phyloP scores from a whole-genome alignment of 2,329 filamentous ascomycete genomes.

The Colletotrichum agaves region DNA sequence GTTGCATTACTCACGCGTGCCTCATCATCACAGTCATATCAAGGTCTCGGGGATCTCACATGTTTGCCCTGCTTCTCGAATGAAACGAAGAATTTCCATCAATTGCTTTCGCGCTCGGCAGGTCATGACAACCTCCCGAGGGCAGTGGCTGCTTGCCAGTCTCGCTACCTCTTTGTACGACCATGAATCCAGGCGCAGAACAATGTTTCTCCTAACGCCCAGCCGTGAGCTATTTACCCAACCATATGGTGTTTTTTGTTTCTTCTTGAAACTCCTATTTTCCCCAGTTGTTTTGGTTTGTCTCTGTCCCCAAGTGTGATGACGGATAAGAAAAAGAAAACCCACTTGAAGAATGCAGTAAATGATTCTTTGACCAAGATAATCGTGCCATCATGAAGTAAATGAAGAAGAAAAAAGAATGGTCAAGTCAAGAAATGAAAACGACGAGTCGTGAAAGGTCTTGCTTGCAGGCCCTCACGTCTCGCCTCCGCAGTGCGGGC shows the following conservation, averaged over 20 bases:
- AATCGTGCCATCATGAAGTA: constrained; percentile 29
- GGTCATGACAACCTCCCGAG: not conserved
- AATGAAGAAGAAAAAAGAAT: not conserved
- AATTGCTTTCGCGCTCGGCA: constrained; percentile 21
- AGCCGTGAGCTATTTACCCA: constrained; percentile 18
- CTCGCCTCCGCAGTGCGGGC: constrained; percentile 8
- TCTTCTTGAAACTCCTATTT: constrained; percentile 24
- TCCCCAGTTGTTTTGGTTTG: constrained; percentile 27
- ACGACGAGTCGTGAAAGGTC: not conserved
- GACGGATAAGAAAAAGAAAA: constrained; percentile 19
- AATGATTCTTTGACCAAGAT: constrained; percentile 22
- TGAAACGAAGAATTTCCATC: constrained; percentile 23
- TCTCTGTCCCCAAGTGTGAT: constrained; percentile 29
- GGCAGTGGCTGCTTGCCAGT: constrained; percentile 4
- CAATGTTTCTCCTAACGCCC: constrained; percentile 27
- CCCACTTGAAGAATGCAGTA: constrained; percentile 16
- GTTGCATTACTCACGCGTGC: constrained; percentile 20
- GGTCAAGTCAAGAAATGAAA: constrained; percentile 6
- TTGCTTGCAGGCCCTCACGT: not conserved
- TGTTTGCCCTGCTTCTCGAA: not conserved
- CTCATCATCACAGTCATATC: not conserved
- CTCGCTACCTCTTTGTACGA: constrained; percentile 21
- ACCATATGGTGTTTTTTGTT: constrained; percentile 19
- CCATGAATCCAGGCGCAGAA: constrained; percentile 17
- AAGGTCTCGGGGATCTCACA: not conserved